Evolutionary conservation across 805 yeast genomes (phyloP).

Genomic region (Kodamaea neixiangensis): DNA sequence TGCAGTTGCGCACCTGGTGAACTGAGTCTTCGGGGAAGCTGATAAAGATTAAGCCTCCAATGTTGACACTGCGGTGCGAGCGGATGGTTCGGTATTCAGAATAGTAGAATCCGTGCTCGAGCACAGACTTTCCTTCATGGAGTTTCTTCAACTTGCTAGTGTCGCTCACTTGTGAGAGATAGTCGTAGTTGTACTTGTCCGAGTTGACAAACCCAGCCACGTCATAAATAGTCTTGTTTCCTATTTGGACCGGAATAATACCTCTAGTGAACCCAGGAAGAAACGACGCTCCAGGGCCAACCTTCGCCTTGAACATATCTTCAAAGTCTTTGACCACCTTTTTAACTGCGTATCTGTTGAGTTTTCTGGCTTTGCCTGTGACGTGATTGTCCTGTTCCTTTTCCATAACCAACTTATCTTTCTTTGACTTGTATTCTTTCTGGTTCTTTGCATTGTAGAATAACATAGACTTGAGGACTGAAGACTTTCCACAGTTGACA

Average conservation of each 20-base stretch:
- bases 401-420: constrained; percentile 13
- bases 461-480: constrained; percentile 52
- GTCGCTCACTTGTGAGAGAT: constrained; percentile 23
- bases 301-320: constrained; percentile 23
- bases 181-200: constrained; percentile 4
- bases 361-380: constrained; percentile 10
- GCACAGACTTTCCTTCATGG: constrained; percentile 30
- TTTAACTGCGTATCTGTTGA: constrained; percentile 8
- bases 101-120: constrained; percentile 30
- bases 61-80: constrained; percentile 47
- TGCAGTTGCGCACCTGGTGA: constrained; percentile 47
- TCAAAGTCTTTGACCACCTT: constrained; percentile 12
- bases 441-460: constrained; percentile 15
- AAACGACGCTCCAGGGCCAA: constrained; percentile 50
- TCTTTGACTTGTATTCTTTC: constrained; percentile 11
- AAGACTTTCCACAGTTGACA: constrained; percentile 71
- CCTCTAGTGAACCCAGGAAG: constrained; percentile 76
- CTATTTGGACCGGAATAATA: constrained; percentile 32
- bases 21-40: constrained; percentile 54
- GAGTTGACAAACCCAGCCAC: constrained; percentile 47
- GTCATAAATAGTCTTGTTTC: constrained; percentile 40
- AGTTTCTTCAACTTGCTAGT: constrained; percentile 26
- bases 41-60: constrained; percentile 65
- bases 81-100: constrained; percentile 39
- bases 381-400: constrained; percentile 21